These are phyloP conservation scores for Clarireedia hainanense DNA, from an alignment of 2,329 filamentous ascomycete species.

Conservation along the genomic window DNA sequence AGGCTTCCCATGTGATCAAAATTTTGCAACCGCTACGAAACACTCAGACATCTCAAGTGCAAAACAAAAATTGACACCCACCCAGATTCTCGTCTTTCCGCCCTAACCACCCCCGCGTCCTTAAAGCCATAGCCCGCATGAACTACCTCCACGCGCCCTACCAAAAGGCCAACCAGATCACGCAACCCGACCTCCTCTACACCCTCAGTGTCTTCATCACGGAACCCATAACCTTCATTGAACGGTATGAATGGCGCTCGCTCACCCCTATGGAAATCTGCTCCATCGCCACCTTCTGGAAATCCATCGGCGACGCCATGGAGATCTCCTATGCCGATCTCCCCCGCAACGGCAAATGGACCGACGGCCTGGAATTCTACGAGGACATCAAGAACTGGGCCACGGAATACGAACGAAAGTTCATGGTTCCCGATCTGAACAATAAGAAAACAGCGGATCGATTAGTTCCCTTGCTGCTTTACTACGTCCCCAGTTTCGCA, in stretches of 20 bases:
- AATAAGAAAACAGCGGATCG: slow-evolving; percentile 48
- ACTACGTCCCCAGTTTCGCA: slow-evolving; percentile 39
- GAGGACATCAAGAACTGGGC: slow-evolving; percentile 42
- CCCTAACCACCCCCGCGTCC: slow-evolving; percentile 30
- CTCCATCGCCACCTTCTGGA: slow-evolving; percentile 63
- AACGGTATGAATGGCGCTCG: slow-evolving; percentile 61
- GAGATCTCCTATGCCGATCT: slow-evolving; percentile 43
- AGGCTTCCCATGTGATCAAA: not conserved
- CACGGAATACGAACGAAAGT: slow-evolving; percentile 47
- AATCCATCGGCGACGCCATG: slow-evolving; percentile 62
- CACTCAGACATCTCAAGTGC: not conserved
- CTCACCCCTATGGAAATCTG: slow-evolving; percentile 61
- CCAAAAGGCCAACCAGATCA: slow-evolving; percentile 49
- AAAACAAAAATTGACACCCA: not conserved
- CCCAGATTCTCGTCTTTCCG: slow-evolving; percentile 15
- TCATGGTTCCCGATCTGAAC: slow-evolving; percentile 46
- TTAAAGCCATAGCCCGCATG: slow-evolving; percentile 51
- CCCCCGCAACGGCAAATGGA: slow-evolving; percentile 30
- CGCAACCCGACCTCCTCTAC: slow-evolving; percentile 56
- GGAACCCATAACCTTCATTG: slow-evolving; percentile 57
- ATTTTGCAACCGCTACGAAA: not conserved
- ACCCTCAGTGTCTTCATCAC: slow-evolving; percentile 58
- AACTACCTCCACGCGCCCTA: slow-evolving; percentile 56
- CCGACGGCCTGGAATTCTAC: slow-evolving; percentile 44
- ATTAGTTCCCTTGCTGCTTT: slow-evolving; percentile 53